A percentile compares a stretch with the other conserved stretches of the same genome.
These are phyloP conservation scores for Colletotrichum melonis DNA, from an alignment of 2,329 filamentous ascomycete species.

Conservation along the genomic window DNA sequence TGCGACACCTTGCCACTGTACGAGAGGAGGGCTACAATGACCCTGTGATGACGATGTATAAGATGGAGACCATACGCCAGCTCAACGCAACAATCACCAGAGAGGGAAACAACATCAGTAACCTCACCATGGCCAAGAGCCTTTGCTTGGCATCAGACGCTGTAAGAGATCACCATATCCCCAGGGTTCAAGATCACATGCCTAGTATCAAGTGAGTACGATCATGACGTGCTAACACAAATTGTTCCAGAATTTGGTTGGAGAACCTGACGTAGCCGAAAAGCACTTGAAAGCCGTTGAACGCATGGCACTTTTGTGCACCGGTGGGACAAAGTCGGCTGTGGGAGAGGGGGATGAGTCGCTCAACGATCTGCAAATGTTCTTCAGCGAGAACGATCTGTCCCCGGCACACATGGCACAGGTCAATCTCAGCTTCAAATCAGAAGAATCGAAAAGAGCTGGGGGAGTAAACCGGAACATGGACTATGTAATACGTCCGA, in stretches of 20 bases:
- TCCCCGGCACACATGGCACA: neutral
- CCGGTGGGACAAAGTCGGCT: neutral
- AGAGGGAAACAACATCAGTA: slow-evolving; percentile 29
- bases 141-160: slow-evolving; percentile 36
- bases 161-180: neutral
- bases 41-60: slow-evolving; percentile 35
- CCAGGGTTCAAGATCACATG: neutral
- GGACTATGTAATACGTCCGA: neutral
- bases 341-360: neutral
- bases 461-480: neutral
- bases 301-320: slow-evolving; percentile 6
- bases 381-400: neutral
- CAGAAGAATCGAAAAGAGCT: neutral
- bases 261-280: neutral
- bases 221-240: neutral
- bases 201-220: neutral
- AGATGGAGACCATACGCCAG: slow-evolving; percentile 29
- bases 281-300: slow-evolving; percentile 5
- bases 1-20: slow-evolving; percentile 33
- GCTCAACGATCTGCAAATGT: neutral
- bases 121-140: slow-evolving; percentile 39
- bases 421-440: neutral
- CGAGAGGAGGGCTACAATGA: neutral
- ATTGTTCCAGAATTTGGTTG: neutral
- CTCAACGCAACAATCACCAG: slow-evolving; percentile 24